Base-by-base conservation (phyloP, 768 basidiomycete genomes). In the Macrolepiota dolichaula region DNA sequence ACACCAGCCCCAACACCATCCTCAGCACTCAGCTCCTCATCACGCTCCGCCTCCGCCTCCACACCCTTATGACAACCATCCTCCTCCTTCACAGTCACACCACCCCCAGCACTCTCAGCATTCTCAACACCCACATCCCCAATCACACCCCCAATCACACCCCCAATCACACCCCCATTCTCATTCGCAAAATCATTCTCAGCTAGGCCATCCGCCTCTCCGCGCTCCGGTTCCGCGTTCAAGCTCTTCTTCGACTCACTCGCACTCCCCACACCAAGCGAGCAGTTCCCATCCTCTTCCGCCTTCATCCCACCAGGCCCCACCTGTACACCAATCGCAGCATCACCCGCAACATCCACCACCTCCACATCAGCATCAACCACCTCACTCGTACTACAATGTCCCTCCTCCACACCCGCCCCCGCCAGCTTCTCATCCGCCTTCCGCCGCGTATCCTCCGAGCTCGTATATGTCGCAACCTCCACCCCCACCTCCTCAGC, bases 1-100 rank as follows among this genome's bases (percentile, higher is more conserved):
- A 44, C 59, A 36, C 29, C 79, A 32, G 70, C 77, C 58, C 81
- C 55, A 83, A 53, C 73, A 46, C 35, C 68, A 44, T 61, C 69
- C 63, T 62, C 51, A 60, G 52, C 59, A 37, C 52, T 40, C 19
- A 9, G 37, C 71, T 65, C 76, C 68, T 59, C 62, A 67, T n/a
- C 64, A 69, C 63, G 69, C 65, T 60, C 78, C 69, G 27, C 19
- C 64, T 65, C 61, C 71, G 68, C 62, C 69, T 46, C 65, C 58
- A 57, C 65, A 66, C 3, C 63, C 63, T n/a, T 64, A 66, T 19
- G 63, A 66, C 22, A 65, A 35, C 19, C 59, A 63, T 24, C 65
- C 64, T 11, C 65, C 64, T 11, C 57, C 53, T 11, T 58, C 62
- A 17, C 55, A 51, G 24, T 55, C 64, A 11, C 71, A 40, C 65